Evolutionary conservation across 441 rosid species (phyloP).

Genomic region (Omphalea diandra): DNA sequence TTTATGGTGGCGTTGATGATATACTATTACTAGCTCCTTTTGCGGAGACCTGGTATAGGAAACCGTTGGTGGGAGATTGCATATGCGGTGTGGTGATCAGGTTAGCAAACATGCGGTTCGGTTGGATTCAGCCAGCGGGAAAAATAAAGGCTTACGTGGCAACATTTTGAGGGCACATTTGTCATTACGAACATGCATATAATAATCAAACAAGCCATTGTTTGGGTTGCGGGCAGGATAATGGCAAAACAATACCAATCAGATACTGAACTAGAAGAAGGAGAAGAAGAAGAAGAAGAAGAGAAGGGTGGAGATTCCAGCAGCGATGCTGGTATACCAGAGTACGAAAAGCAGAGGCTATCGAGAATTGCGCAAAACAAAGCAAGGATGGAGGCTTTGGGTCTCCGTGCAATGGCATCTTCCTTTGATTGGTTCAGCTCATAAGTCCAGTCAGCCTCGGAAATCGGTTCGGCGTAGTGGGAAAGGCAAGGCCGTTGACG

Average conservation of each 20-base stretch:
- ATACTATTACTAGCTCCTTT: neutral
- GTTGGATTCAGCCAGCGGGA: neutral
- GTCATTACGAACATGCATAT: too few species aligned
- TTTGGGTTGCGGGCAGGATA: too few species aligned
- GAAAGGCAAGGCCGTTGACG: slow-evolving; percentile 40
- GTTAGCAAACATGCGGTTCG: too few species aligned
- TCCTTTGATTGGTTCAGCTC: slow-evolving; percentile 45
- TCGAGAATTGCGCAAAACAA: slow-evolving; percentile 77
- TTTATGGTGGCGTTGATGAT: too few species aligned
- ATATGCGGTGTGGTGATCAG: too few species aligned
- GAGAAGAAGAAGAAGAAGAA: slow-evolving; percentile 7
- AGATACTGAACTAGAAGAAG: slow-evolving; percentile 27
- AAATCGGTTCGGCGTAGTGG: slow-evolving; percentile 33
- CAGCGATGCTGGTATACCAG: slow-evolving; percentile 34
- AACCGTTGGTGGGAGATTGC: neutral
- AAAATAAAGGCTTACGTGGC: neutral
- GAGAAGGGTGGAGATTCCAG: slow-evolving; percentile 12
- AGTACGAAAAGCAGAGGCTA: slow-evolving; percentile 73
- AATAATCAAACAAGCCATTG: too few species aligned
- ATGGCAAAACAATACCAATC: slow-evolving; percentile 29
- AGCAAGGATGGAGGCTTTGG: slow-evolving; percentile 84
- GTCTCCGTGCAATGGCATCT: slow-evolving; percentile 58
- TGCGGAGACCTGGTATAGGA: neutral
- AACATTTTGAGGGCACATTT: neutral
- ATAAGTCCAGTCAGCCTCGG: slow-evolving; percentile 24